Base-by-base conservation (phyloP, 148 eudicot genomes). In the Cornus suecica region DNA sequence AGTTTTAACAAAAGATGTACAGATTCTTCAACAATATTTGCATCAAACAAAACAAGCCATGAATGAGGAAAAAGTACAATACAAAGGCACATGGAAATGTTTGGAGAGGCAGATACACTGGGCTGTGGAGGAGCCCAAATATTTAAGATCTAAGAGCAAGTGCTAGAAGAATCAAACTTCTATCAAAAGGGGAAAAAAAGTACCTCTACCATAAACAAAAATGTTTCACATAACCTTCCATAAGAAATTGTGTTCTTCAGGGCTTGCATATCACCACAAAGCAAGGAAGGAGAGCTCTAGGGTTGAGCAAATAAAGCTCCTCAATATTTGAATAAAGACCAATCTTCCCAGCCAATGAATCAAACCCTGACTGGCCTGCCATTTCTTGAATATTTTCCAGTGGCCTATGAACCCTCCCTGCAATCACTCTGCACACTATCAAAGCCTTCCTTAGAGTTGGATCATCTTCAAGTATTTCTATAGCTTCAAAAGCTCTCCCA, bases 351-450 rank as follows among this genome's bases (percentile, higher is more conserved):
- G 99, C 99, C 84, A 95, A 83, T 10, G 99, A 92, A 83, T 95
- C 99, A 54, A 95, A 95, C 82, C 99, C 99, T 0, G 90, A 87
- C 79, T 90, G 97, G 28, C 89, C 90, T 0, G 84, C 87, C 76
- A 95, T 87, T 52, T 95, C 99, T 75, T 89, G 92, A 72, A 95
- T 65, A 68, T 92, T 95, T 76, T 95, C 99, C 75, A 95, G 34
- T 20, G 99, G 99, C 85, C 90, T 73, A 69, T 95, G 99, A 86
- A 95, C 99, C 74, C 99, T 82, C 51, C 99, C 99, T 8, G 99
- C 99, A 28, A 94, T 91, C n/a, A 94, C 97, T 75, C 99, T 83
- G 69, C 97, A 94, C 4, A 94, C 99, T 51, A 94, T 92, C 84
- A 94, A 83, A 5, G 97, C 97, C 74, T 89, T 90, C 77, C 87